Base-by-base conservation (phyloP, 192 early-diverging fungal genomes). In the Irineochytrium annulatum region DNA sequence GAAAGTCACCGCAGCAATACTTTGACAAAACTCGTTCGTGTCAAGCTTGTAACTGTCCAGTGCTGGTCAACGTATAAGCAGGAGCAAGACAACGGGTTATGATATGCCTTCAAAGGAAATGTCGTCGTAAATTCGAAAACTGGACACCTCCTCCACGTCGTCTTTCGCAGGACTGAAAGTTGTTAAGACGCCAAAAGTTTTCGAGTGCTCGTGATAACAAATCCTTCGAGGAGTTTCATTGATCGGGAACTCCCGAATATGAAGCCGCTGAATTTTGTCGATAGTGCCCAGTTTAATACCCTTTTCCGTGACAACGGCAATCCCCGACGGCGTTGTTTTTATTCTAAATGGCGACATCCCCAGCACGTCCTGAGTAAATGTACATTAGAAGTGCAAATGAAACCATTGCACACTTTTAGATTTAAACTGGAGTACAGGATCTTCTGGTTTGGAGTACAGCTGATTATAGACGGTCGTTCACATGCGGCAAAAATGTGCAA, bases 351-450 rank as follows among this genome's bases (percentile, higher is more conserved):
- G 57, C 39, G 55, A 65, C 30, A 51, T 48, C 2, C 55, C 28
- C n/a, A 32, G 3, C 8, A 57, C 57, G 30, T 45, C 48, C 63
- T 67, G 46, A 34, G 43, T 30, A 27, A n/a, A 22, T 45, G 20
- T 16, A 34, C 33, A 34, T 30, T 0, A 58, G 1, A 64, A 13
- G 26, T 17, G 34, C 55, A 63, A 22, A 4, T 30, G 24, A 22
- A 44, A n/a, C 46, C 14, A 17, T 62, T n/a, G 57, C 3, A 20
- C 1, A 88, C 86, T 75, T 85, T 86, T 2, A 86, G 60, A 63
- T 97, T 94, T 34, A 98, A 86, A 46, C 84, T 88, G 2, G 91
- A 91, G 60, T 86, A 97, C 33, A 89, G 45, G 5, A 98, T 74
- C 65, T 89, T 89, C 16, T 78, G 69, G 55, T 82, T 76, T 19